A percentile compares a stretch with the other conserved stretches of the same genome.
Evolutionary conservation across 2,329 filamentous ascomycete genomes (phyloP).

Genomic region (Monosporascus sp.): DNA sequence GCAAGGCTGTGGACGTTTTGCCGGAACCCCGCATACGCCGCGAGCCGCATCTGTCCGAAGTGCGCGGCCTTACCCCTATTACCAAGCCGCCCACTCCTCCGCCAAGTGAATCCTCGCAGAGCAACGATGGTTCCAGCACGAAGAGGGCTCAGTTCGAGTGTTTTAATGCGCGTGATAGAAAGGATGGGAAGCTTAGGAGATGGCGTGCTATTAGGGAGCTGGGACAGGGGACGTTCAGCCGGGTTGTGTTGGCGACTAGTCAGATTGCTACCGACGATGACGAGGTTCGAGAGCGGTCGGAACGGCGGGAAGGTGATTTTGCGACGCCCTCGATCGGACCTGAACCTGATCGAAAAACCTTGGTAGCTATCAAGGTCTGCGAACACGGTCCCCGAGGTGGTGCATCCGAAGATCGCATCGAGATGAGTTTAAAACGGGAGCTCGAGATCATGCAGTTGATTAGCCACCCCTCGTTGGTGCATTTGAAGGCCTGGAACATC

Average conservation of each 20-base stretch:
- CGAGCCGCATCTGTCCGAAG: slow-evolving; percentile 74
- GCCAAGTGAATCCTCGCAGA: slow-evolving; percentile 65
- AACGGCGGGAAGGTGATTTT: slow-evolving; percentile 28
- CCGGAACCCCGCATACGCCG: slow-evolving; percentile 55
- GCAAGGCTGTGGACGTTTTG: slow-evolving; percentile 21
- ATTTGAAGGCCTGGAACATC: slow-evolving; percentile 86
- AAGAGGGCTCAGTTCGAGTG: slow-evolving; percentile 49
- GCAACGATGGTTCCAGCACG: slow-evolving; percentile 35
- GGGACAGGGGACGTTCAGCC: slow-evolving; percentile 92
- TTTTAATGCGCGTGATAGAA: slow-evolving; percentile 64
- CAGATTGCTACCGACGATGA: slow-evolving; percentile 53
- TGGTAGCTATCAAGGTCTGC: slow-evolving; percentile 93
- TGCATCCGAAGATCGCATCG: slow-evolving; percentile 86
- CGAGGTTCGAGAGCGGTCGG: slow-evolving; percentile 31
- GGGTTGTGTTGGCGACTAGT: slow-evolving; percentile 85
- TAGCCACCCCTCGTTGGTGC: slow-evolving; percentile 83
- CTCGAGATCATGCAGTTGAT: slow-evolving; percentile 88
- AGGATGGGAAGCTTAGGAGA: slow-evolving; percentile 63
- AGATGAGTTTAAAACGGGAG: slow-evolving; percentile 90
- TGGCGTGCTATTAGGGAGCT: slow-evolving; percentile 79
- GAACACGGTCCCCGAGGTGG: slow-evolving; percentile 92
- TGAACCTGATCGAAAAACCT: slow-evolving; percentile 61
- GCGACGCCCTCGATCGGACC: slow-evolving; percentile 23
- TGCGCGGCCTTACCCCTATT: slow-evolving; percentile 66
- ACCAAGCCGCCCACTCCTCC: slow-evolving; percentile 72